Evolutionary conservation across 148 eudicot genomes (phyloP), one percentile per base, ranked within the genome.

Genomic region (Cornus suecica): DNA sequence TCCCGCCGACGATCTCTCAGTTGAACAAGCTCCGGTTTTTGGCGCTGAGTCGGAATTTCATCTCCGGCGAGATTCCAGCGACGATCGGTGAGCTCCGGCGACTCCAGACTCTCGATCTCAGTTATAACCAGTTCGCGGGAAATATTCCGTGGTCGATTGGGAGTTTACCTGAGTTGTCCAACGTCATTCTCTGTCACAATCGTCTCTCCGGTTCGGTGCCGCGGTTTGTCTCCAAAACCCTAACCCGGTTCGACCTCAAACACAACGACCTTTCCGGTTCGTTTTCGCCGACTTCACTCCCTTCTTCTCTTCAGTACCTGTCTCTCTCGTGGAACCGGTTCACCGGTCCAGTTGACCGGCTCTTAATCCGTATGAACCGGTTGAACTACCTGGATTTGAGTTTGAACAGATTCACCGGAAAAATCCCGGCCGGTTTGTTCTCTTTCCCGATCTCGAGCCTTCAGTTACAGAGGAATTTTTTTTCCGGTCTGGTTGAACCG

Each of bases 91-190:
- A 81, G 74, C 75, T 94, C 8, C 64, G 76, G 0, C 71, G 69
- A 26, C 76, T 94, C 1, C 81, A 67, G 20, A 94, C 94, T 1
- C 85, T 94, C 10, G 97, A 94, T 62, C 78, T 94, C 3, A 94
- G 99, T 69, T 90, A 80, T 77, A 94, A 94, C 63, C 94, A 89
- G 73, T 81, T 94, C 32, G 71, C 88, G 56, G 97, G 99, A 52
- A 76, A 70, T n/a, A 83, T 94, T 6, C 99, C 97, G 0, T 32
- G 58, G 10, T 73, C 83, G 4, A 62, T 94, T 37, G 96, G 89
- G 48, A 62, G 85, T 0, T 72, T 89, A 0, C 92, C 91, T 41
- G 85, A 54, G 48, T 69, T 94, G 16, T 78, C 90, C 14, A 91
- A 90, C 80, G 77, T 94, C 9, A 80, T 94, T 4, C 80, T 94